A percentile compares a stretch with the other conserved stretches of the same genome.
These are phyloP conservation scores for Colletotrichum siamense DNA, from an alignment of 2,329 filamentous ascomycete species.

Conservation along the genomic window DNA sequence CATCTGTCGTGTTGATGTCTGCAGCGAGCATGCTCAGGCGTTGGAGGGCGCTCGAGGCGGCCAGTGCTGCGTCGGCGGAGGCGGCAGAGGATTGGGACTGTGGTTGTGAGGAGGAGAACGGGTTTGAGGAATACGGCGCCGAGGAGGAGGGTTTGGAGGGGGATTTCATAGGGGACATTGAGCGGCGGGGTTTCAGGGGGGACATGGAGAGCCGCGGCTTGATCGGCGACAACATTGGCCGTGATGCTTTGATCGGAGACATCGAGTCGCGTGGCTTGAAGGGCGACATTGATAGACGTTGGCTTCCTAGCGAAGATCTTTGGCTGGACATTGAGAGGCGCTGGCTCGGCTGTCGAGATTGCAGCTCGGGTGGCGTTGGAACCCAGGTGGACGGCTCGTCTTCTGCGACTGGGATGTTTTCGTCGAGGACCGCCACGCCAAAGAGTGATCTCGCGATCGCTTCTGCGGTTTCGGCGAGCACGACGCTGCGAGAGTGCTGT, in stretches of 20 bases:
- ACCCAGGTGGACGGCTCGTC: conserved; percentile 9
- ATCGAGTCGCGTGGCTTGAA: not conserved
- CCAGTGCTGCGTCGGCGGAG: not conserved
- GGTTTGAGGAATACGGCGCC: not conserved
- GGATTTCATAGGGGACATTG: not conserved
- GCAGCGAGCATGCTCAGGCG: conserved; percentile 21
- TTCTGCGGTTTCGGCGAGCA: conserved; percentile 20
- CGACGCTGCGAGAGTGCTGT: conserved; percentile 10
- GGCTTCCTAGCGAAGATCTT: not conserved
- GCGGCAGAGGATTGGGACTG: not conserved
- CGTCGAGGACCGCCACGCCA: conserved; percentile 16
- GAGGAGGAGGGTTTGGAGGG: not conserved
- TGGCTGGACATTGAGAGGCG: not conserved
- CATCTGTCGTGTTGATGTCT: not conserved
- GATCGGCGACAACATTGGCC: conserved; percentile 3
- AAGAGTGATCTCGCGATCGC: conserved; percentile 17
- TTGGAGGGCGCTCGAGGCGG: conserved; percentile 9
- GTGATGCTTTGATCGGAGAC: not conserved
- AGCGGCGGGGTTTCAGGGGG: not conserved
- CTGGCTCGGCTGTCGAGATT: not conserved
- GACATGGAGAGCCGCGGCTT: conserved; percentile 8
- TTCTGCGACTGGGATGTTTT: not conserved
- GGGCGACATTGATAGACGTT: not conserved
- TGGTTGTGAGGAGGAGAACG: not conserved
- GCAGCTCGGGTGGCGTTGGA: not conserved